Percentiles rank a stretch among this genome's conserved stretches.
phyloP scores from a whole-genome alignment of 768 basidiomycete species.

The Panaeolus papilionaceus region DNA sequence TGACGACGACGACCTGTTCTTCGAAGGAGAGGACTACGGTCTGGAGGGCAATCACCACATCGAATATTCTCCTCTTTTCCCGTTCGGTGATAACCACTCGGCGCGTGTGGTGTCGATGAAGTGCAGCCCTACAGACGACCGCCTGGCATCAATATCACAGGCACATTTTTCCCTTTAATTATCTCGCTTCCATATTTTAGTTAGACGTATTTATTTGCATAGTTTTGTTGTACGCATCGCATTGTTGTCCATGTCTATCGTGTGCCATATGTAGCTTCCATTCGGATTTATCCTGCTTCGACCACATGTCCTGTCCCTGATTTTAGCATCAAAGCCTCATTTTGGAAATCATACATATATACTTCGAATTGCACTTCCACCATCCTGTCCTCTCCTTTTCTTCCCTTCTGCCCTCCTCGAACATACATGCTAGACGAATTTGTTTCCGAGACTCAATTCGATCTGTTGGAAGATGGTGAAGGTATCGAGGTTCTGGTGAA shows the following conservation, averaged over 20 bases:
- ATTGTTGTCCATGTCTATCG: not conserved
- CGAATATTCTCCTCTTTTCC: slow-evolving; percentile 6
- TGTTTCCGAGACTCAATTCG: slow-evolving; percentile 15
- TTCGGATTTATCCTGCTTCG: not conserved
- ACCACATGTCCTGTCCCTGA: not conserved
- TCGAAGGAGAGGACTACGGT: not conserved
- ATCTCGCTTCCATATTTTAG: not conserved
- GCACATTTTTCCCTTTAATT: not conserved
- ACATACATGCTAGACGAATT: slow-evolving; percentile 30
- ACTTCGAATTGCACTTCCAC: not conserved
- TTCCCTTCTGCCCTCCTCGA: not conserved
- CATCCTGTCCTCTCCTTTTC: not conserved
- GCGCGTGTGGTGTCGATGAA: slow-evolving; percentile 8
- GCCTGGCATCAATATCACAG: slow-evolving; percentile 1
- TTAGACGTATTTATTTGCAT: not conserved
- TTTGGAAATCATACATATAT: not conserved
- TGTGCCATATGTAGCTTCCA: not conserved
- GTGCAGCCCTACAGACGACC: not conserved
- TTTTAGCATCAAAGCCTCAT: slow-evolving; percentile 8
- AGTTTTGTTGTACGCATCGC: not conserved
- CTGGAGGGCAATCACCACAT: not conserved
- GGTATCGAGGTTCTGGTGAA: slow-evolving; percentile 4
- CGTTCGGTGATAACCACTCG: not conserved
- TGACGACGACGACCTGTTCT: not conserved
- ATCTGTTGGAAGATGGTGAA: slow-evolving; percentile 15